A percentile compares a stretch with the other conserved stretches of the same genome.
Conservation (phyloP, 371 early-diverging fungal genomes). For the Mortierella sp. region DNA sequence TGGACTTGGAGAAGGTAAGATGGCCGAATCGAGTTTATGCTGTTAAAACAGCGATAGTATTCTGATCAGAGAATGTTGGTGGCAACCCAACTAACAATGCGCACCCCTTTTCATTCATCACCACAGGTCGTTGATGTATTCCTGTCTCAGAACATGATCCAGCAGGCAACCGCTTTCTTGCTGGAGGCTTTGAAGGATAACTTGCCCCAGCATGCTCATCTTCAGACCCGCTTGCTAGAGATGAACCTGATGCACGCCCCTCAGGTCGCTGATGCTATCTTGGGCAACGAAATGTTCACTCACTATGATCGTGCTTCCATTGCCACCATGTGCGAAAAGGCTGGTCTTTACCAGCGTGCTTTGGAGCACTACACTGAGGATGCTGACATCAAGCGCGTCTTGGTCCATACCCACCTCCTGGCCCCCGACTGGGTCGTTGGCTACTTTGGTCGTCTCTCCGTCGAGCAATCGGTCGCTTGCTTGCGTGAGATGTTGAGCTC, state of each 20-base stretch:
- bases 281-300: slow-evolving; percentile 95
- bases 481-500: slow-evolving; percentile 88
- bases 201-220: slow-evolving; percentile 88
- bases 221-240: slow-evolving; percentile 96
- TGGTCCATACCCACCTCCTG: slow-evolving; percentile 90
- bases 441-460: slow-evolving; percentile 95
- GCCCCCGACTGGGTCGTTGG: slow-evolving; percentile 91
- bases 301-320: slow-evolving; percentile 95
- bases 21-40: not conserved
- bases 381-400: slow-evolving; percentile 96
- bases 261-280: slow-evolving; percentile 98
- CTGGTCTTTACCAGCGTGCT: slow-evolving; percentile 96
- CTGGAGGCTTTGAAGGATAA: slow-evolving; percentile 96
- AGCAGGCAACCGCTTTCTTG: slow-evolving; percentile 96
- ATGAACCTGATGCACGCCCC: slow-evolving; percentile 98
- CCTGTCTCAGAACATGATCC: slow-evolving; percentile 91
- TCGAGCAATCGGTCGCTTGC: slow-evolving; percentile 95
- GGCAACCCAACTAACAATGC: not conserved
- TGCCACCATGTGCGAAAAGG: slow-evolving; percentile 97
- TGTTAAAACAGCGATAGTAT: not conserved
- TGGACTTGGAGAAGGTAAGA: slow-evolving; percentile 82
- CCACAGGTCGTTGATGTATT: slow-evolving; percentile 92
- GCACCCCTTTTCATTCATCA: not conserved
- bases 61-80: not conserved
- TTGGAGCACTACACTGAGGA: slow-evolving; percentile 97